A percentile compares a stretch with the other conserved stretches of the same genome.
These are phyloP conservation scores for Citeromyces hawaiiensis DNA, from an alignment of 1,139 yeast species.

Conservation along the genomic window DNA sequence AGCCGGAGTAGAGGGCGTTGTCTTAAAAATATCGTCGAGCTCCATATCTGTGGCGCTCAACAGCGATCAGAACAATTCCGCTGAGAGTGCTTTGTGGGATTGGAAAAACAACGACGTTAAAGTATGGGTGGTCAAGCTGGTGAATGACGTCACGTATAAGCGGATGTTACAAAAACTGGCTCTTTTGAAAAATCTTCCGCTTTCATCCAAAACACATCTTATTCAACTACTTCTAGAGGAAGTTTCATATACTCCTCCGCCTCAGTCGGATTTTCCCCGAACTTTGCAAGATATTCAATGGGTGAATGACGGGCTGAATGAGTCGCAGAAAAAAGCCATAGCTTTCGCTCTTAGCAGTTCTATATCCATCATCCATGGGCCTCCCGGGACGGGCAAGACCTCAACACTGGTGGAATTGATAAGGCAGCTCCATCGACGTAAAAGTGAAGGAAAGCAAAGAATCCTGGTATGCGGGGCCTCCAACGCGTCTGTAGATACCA, in stretches of 20 bases:
- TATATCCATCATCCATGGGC: slow-evolving; percentile 56
- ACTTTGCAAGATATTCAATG: slow-evolving; percentile 17
- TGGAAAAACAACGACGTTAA: slow-evolving; percentile 27
- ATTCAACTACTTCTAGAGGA: slow-evolving; percentile 34
- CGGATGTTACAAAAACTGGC: slow-evolving; percentile 75
- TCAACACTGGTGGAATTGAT: slow-evolving; percentile 78
- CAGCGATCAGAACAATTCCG: slow-evolving; percentile 15
- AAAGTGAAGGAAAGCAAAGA: slow-evolving; percentile 29
- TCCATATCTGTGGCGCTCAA: slow-evolving; percentile 49
- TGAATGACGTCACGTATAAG: slow-evolving; percentile 58
- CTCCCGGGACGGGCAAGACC: slow-evolving; percentile 79
- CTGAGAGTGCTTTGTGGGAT: slow-evolving; percentile 17
- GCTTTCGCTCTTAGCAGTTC: slow-evolving; percentile 32
- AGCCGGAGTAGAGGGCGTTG: slow-evolving; percentile 41
- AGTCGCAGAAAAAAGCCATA: slow-evolving; percentile 61
- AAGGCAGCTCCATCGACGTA: slow-evolving; percentile 46
- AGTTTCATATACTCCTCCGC: slow-evolving; percentile 15
- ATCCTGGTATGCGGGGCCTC: slow-evolving; percentile 93
- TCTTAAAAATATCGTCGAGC: slow-evolving; percentile 31
- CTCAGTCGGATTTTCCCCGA: slow-evolving; percentile 4
- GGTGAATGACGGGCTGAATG: slow-evolving; percentile 42
- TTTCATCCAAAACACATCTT: slow-evolving; percentile 19
- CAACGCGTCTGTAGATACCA: slow-evolving; percentile 88
- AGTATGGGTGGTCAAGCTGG: slow-evolving; percentile 53
- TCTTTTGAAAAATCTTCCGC: slow-evolving; percentile 38